Percentiles rank a stretch among this genome's conserved stretches.
Conservation (phyloP, 2,329 filamentous ascomycete species). For the Albifimbria verrucaria region DNA sequence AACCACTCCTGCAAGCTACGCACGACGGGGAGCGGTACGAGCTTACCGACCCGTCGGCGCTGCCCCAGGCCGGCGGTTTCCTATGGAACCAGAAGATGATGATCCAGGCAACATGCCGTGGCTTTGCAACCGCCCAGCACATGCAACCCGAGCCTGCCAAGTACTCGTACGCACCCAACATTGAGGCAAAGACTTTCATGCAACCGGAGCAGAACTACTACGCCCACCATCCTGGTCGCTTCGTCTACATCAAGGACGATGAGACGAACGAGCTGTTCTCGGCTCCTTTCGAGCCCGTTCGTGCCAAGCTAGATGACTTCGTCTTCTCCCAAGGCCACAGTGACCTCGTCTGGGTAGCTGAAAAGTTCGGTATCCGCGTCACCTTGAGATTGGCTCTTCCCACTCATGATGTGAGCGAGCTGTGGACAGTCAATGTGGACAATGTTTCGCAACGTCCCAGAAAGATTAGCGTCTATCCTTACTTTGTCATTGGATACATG, state of each 20-base stretch:
- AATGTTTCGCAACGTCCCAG: conserved; percentile 44
- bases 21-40: conserved; percentile 52
- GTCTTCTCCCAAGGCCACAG: conserved; percentile 53
- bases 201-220: conserved; percentile 60
- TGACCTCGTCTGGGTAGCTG: conserved; percentile 51
- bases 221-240: conserved; percentile 54
- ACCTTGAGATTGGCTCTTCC: conserved; percentile 50
- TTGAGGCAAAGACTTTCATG: conserved; percentile 59
- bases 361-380: conserved; percentile 47
- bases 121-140: conserved; percentile 56
- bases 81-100: conserved; percentile 61
- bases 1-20: conserved; percentile 29
- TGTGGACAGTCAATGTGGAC: conserved; percentile 51
- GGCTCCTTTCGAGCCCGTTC: conserved; percentile 53
- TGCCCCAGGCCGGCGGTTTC: conserved; percentile 54
- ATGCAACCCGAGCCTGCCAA: conserved; percentile 61
- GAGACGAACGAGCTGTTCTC: conserved; percentile 49
- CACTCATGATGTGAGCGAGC: conserved; percentile 51
- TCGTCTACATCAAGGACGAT: conserved; percentile 57
- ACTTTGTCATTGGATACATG: conserved; percentile 59
- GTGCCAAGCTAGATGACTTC: conserved; percentile 43
- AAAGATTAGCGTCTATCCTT: conserved; percentile 50
- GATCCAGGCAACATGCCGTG: conserved; percentile 57
- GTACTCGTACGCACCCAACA: conserved; percentile 55
- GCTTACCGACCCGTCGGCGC: conserved; percentile 50